Conservation (phyloP, 202 grass and related monocot genomes). For the Panicum virgatum region DNA sequence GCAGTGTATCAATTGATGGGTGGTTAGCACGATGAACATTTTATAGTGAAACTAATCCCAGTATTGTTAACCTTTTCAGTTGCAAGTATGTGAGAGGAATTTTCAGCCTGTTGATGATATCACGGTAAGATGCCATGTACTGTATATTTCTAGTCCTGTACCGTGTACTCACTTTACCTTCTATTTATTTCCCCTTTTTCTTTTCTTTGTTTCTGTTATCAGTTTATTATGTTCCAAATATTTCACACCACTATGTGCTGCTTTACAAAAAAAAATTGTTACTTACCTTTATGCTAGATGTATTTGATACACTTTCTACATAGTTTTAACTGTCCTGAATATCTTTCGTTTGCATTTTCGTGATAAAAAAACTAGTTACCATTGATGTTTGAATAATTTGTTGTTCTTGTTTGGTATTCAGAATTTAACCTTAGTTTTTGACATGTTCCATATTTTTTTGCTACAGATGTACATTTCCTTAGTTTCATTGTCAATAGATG, state of each 20-base stretch:
- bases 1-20: background rate
- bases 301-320: background rate
- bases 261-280: background rate
- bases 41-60: slow-evolving; percentile 13
- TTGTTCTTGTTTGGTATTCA: slow-evolving; percentile 20
- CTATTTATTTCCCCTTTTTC: background rate
- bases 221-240: background rate
- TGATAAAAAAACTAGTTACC: background rate
- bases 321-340: background rate
- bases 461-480: slow-evolving; percentile 73
- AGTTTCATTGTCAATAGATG: slow-evolving; percentile 72
- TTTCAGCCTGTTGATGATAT: slow-evolving; percentile 90
- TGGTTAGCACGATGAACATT: background rate
- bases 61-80: slow-evolving; percentile 55
- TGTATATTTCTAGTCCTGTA: background rate
- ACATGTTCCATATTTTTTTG: slow-evolving; percentile 7
- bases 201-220: slow-evolving; percentile 14
- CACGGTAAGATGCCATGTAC: slow-evolving; percentile 50
- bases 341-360: background rate
- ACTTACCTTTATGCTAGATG: background rate
- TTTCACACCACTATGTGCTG: background rate
- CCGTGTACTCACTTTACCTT: background rate
- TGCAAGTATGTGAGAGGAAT: slow-evolving; percentile 96
- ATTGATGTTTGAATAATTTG: background rate
- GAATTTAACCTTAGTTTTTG: slow-evolving; percentile 3